Percentiles rank a stretch among this genome's conserved stretches.
These are phyloP conservation scores for Cryphonectria naterciae DNA, from an alignment of 2,329 filamentous ascomycete genomes.

Conservation along the genomic window DNA sequence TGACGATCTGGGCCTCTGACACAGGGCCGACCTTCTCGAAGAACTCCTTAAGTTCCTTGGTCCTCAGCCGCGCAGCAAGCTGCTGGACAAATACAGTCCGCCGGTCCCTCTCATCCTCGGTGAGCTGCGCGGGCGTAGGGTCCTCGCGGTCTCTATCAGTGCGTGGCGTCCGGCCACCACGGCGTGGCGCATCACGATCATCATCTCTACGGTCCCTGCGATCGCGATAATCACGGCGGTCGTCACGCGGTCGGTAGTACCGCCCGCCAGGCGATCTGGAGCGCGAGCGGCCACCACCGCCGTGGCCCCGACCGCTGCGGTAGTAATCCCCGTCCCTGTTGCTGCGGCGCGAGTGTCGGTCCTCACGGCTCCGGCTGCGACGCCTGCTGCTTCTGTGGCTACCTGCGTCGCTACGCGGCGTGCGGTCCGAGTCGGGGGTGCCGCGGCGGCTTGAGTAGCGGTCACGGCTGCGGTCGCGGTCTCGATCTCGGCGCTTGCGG, in stretches of 20 bases:
- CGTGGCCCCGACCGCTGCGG: constrained; percentile 52
- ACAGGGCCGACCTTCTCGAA: constrained; percentile 95
- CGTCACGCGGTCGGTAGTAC: constrained; percentile 57
- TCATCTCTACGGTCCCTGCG: constrained; percentile 53
- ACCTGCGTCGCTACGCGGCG: constrained; percentile 74
- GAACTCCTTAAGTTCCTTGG: constrained; percentile 89
- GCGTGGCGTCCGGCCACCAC: constrained; percentile 47
- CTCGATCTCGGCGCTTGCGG: constrained; percentile 56
- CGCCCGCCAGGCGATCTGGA: constrained; percentile 69
- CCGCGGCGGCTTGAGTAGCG: constrained; percentile 55
- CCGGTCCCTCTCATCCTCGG: constrained; percentile 94
- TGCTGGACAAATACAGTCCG: constrained; percentile 99
- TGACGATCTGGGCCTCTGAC: constrained; percentile 97
- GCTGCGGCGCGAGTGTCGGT: constrained; percentile 73
- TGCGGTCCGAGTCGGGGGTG: constrained; percentile 66
- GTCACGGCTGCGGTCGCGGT: constrained; percentile 50
- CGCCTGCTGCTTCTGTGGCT: constrained; percentile 84
- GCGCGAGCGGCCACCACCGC: constrained; percentile 66
- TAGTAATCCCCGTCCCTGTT: constrained; percentile 73
- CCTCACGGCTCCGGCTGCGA: constrained; percentile 76
- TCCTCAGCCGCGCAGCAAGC: constrained; percentile 89
- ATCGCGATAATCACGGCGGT: constrained; percentile 48
- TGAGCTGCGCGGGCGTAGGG: constrained; percentile 68
- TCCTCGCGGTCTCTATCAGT: constrained; percentile 58
- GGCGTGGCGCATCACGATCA: constrained; percentile 47